phyloP scores from a whole-genome alignment of 1,284 basidiomycete species.

The Cryptococcus sp. region DNA sequence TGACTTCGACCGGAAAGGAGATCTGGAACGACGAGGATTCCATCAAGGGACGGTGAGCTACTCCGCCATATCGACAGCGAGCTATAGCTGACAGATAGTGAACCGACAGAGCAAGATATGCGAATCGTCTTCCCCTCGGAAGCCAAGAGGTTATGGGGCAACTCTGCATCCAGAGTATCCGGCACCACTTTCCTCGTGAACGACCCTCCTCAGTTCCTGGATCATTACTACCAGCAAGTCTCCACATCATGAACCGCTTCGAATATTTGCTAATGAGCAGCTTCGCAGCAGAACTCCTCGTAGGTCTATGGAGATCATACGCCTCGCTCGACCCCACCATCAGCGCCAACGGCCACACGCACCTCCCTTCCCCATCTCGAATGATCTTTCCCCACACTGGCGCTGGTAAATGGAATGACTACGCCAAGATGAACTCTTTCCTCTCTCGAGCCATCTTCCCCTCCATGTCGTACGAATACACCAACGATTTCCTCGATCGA shows the following conservation, averaged over 20 bases:
- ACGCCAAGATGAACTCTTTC: constrained; percentile 61
- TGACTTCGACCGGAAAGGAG: constrained; percentile 47
- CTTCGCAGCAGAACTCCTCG: constrained; percentile 80
- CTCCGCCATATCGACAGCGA: not conserved
- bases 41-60: constrained; percentile 40
- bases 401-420: constrained; percentile 76
- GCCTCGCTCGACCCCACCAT: constrained; percentile 69
- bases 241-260: not conserved
- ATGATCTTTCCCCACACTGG: constrained; percentile 68
- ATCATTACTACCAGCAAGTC: constrained; percentile 46
- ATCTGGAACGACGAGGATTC: constrained; percentile 49
- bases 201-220: constrained; percentile 74
- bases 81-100: constrained; percentile 17
- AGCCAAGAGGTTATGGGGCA: constrained; percentile 63
- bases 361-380: constrained; percentile 64
- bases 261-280: constrained; percentile 10
- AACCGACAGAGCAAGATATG: constrained; percentile 70
- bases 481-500: constrained; percentile 55
- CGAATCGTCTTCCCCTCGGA: constrained; percentile 63
- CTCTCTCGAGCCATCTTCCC: constrained; percentile 71
- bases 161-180: constrained; percentile 39
- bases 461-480: constrained; percentile 56
- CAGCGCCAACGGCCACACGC: constrained; percentile 54
- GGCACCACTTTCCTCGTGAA: constrained; percentile 56
- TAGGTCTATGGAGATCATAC: constrained; percentile 82